Percentiles rank a stretch among this genome's conserved stretches.
Conservation (phyloP, 106 monocot genomes). For the Amphibolis antarctica region DNA sequence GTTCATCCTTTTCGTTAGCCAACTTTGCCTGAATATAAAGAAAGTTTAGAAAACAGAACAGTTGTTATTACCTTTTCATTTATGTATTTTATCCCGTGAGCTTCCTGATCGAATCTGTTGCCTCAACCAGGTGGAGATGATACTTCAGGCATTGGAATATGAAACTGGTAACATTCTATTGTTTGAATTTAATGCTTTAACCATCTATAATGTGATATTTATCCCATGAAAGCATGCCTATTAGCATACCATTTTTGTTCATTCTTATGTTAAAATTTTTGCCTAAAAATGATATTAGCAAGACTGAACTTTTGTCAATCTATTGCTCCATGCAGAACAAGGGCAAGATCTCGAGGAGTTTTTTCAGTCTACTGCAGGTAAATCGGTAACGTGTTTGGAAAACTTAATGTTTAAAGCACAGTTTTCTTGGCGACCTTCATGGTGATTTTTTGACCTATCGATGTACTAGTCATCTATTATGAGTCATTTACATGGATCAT, state of each 20-base stretch:
- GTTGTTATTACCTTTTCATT: not conserved
- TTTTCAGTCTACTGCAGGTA: constrained; percentile 90
- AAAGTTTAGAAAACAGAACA: no score
- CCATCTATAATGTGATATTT: not conserved
- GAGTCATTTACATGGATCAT: no score
- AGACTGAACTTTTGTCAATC: no score
- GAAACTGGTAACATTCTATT: constrained; percentile 51
- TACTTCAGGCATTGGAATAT: constrained; percentile 97
- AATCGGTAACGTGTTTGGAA: not conserved
- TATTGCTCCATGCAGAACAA: constrained; percentile 50
- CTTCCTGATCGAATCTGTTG: constrained; percentile 6
- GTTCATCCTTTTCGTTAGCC: no score
- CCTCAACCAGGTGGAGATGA: constrained; percentile 89
- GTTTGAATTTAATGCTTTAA: not conserved
- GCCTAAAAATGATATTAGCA: no score
- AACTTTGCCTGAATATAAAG: no score
- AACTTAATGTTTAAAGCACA: no score
- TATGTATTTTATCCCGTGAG: not conserved
- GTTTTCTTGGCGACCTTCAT: no score
- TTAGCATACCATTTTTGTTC: no score
- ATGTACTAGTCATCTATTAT: no score
- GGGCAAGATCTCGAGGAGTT: constrained; percentile 75
- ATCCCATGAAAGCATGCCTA: not conserved
- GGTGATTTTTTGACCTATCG: no score
- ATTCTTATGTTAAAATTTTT: no score